Conservation (phyloP, 2,329 filamentous ascomycete species). For the Westerdykella aurantiaca region DNA sequence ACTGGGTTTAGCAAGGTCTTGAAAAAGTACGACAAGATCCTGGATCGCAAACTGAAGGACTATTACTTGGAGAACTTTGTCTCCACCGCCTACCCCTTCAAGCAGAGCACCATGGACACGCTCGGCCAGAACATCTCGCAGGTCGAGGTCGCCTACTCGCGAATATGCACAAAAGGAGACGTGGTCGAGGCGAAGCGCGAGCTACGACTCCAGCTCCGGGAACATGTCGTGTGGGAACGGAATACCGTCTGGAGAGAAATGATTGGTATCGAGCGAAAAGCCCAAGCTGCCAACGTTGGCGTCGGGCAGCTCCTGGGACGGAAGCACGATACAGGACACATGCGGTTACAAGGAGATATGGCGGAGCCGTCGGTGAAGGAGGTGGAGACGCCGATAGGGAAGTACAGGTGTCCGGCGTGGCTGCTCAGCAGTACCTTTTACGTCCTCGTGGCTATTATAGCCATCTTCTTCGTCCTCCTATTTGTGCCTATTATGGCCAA, state of each 20-base stretch:
- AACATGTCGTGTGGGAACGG: slow-evolving; percentile 97
- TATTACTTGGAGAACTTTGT: slow-evolving; percentile 71
- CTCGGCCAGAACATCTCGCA: slow-evolving; percentile 66
- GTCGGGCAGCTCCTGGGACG: slow-evolving; percentile 69
- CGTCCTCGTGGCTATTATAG: slow-evolving; percentile 64
- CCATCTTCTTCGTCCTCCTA: slow-evolving; percentile 68
- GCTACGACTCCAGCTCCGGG: slow-evolving; percentile 80
- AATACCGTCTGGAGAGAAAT: slow-evolving; percentile 99
- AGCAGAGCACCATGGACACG: slow-evolving; percentile 60
- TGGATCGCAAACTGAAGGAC: slow-evolving; percentile 73
- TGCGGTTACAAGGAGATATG: slow-evolving; percentile 80
- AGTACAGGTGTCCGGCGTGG: slow-evolving; percentile 71
- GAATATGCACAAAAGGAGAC: slow-evolving; percentile 78
- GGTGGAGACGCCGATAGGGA: slow-evolving; percentile 73
- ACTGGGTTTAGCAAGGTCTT: slow-evolving; percentile 94
- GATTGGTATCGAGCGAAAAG: slow-evolving; percentile 94
- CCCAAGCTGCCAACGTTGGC: slow-evolving; percentile 88
- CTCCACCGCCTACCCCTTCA: slow-evolving; percentile 75
- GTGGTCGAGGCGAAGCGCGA: slow-evolving; percentile 71
- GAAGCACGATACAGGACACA: slow-evolving; percentile 61
- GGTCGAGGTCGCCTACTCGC: slow-evolving; percentile 75
- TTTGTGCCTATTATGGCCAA: slow-evolving; percentile 75
- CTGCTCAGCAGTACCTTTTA: slow-evolving; percentile 77
- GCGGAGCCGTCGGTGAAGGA: slow-evolving; percentile 60
- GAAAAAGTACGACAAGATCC: slow-evolving; percentile 97